Percentiles rank a stretch among this genome's conserved stretches.
phyloP scores from a whole-genome alignment of 331 rosid species.

The Malus hybrid region DNA sequence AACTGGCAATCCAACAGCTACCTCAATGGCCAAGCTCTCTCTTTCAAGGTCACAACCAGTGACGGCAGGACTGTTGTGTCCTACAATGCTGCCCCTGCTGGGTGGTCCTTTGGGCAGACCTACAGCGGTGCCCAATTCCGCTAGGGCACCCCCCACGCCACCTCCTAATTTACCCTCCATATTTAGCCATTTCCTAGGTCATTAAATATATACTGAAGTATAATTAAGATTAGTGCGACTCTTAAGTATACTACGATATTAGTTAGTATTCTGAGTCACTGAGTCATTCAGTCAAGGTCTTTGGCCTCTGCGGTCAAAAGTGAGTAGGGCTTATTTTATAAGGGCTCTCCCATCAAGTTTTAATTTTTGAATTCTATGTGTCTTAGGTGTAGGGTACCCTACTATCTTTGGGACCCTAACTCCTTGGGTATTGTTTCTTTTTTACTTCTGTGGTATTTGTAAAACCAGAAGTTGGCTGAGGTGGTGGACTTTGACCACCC shows the following conservation, averaged over 20 bases:
- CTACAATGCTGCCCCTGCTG: constrained; percentile 66
- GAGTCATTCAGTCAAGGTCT: background rate
- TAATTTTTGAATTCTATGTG: background rate
- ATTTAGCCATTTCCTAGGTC: background rate
- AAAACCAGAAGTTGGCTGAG: constrained; percentile 41
- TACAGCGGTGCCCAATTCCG: constrained; percentile 79
- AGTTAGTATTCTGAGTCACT: constrained; percentile 43
- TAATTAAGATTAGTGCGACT: constrained; percentile 29
- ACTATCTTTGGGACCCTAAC: constrained; percentile 16
- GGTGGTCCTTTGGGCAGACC: constrained; percentile 98
- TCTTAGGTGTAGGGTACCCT: constrained; percentile 17
- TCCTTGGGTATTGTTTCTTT: constrained; percentile 14
- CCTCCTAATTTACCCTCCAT: background rate
- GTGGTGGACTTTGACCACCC: constrained; percentile 75
- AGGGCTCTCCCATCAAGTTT: constrained; percentile 41
- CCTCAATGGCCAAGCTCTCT: constrained; percentile 82
- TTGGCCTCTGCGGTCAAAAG: constrained; percentile 24
- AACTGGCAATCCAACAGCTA: constrained; percentile 96
- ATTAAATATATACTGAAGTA: background rate
- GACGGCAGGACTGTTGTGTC: constrained; percentile 66
- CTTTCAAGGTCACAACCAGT: constrained; percentile 89
- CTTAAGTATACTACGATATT: constrained; percentile 67
- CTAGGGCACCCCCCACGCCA: constrained; percentile 8
- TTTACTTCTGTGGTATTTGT: constrained; percentile 24
- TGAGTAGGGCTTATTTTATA: constrained; percentile 58